These are phyloP conservation scores for Scutellaria galericulata DNA, from an alignment of 257 asterid species.

Conservation along the genomic window DNA sequence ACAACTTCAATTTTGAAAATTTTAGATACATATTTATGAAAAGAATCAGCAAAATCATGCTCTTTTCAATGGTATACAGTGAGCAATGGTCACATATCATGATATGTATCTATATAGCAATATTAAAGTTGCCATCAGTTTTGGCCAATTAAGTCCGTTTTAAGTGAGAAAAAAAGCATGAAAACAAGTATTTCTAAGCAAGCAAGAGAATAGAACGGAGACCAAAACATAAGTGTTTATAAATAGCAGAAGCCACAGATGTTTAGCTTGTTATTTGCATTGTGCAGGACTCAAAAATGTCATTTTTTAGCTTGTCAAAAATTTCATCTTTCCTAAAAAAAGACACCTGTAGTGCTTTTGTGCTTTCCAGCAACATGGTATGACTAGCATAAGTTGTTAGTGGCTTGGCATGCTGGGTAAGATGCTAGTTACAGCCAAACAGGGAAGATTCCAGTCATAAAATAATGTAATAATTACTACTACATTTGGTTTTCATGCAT, in stretches of 20 bases:
- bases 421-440: neutral
- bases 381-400: neutral
- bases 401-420: conserved; percentile 7
- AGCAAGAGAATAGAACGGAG: neutral
- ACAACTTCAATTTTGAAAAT: neutral
- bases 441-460: neutral
- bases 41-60: neutral
- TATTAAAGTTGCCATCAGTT: neutral
- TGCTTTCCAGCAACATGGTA: neutral
- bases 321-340: neutral
- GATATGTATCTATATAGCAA: neutral
- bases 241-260: neutral
- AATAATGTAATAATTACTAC: conserved; percentile 25
- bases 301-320: neutral
- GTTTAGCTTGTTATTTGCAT: neutral
- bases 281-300: neutral
- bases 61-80: conserved; percentile 3
- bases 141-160: neutral
- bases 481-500: conserved; percentile 15
- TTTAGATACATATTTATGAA: neutral
- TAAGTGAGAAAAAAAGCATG: conserved; percentile 15
- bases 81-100: conserved; percentile 1
- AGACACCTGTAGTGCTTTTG: conserved; percentile 10
- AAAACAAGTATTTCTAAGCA: neutral
- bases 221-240: neutral